These are phyloP conservation scores for Leccinum incarnatum DNA, from an alignment of 768 basidiomycete species.

Conservation along the genomic window DNA sequence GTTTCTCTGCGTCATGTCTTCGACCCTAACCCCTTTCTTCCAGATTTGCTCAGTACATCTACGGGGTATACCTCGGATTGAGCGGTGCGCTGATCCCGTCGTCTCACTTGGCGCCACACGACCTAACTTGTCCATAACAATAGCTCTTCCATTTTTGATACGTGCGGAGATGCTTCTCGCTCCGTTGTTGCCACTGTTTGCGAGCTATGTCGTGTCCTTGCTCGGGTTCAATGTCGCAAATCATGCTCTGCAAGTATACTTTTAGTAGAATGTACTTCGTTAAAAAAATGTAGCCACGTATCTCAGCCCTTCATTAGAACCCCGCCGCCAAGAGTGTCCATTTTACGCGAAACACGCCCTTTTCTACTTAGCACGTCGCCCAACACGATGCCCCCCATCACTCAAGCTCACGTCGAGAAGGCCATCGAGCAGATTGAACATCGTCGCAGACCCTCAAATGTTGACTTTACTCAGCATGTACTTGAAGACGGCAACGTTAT, in stretches of 20 bases:
- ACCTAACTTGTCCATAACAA: conserved; percentile 9
- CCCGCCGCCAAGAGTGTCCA: conserved; percentile 20
- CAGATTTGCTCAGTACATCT: conserved; percentile 87
- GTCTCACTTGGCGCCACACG: conserved; percentile 1
- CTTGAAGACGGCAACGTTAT: conserved; percentile 91
- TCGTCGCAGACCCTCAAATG: conserved; percentile 50
- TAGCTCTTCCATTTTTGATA: conserved; percentile 92
- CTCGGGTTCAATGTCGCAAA: conserved; percentile 90
- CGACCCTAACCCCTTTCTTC: conserved; percentile 8
- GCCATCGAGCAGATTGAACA: conserved; percentile 39
- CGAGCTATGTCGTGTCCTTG: conserved; percentile 80
- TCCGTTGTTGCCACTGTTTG: conserved; percentile 83
- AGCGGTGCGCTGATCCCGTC: conserved; percentile 50
- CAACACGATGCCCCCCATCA: conserved; percentile 31
- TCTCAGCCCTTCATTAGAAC: conserved; percentile 24
- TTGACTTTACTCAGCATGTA: conserved; percentile 90
- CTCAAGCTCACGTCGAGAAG: conserved; percentile 35
- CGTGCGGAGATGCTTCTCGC: conserved; percentile 89
- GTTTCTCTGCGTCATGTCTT: conserved; percentile 11
- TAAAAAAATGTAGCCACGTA: conserved; percentile 13
- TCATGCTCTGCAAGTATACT: conserved; percentile 78
- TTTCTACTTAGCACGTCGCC: background rate
- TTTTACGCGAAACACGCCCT: conserved; percentile 12
- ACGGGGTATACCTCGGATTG: conserved; percentile 85
- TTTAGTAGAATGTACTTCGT: conserved; percentile 41